A percentile compares a stretch with the other conserved stretches of the same genome.
phyloP scores from a whole-genome alignment of 2,329 filamentous ascomycete genomes.

The Fusarium goolgardi region DNA sequence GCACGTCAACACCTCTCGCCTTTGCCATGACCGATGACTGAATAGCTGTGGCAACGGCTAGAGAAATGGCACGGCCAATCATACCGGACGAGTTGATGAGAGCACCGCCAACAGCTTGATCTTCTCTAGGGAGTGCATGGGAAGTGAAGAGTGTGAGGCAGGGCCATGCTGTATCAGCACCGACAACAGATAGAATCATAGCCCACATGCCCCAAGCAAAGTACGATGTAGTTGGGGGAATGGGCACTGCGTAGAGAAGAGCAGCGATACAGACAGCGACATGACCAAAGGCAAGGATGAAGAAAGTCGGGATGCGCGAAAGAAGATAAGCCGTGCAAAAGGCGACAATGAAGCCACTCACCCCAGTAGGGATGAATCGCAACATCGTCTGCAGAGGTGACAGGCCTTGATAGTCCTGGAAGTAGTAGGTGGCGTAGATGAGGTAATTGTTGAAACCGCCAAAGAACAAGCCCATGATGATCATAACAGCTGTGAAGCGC shows the following conservation, averaged over 20 bases:
- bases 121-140: slow-evolving; percentile 68
- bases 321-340: slow-evolving; percentile 67
- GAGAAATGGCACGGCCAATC: slow-evolving; percentile 72
- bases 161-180: slow-evolving; percentile 75
- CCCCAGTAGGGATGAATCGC: slow-evolving; percentile 74
- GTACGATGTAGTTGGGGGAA: slow-evolving; percentile 69
- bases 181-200: slow-evolving; percentile 73
- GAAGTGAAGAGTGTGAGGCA: slow-evolving; percentile 74
- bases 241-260: slow-evolving; percentile 72
- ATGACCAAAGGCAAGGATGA: slow-evolving; percentile 69
- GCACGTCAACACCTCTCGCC: slow-evolving; percentile 57
- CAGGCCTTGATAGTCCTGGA: slow-evolving; percentile 73
- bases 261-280: slow-evolving; percentile 65
- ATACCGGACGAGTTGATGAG: slow-evolving; percentile 75
- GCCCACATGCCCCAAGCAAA: slow-evolving; percentile 75
- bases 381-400: slow-evolving; percentile 73
- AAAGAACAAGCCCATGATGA: slow-evolving; percentile 75
- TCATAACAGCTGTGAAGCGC: slow-evolving; percentile 71
- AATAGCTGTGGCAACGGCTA: slow-evolving; percentile 73
- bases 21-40: slow-evolving; percentile 71
- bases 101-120: slow-evolving; percentile 75
- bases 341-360: slow-evolving; percentile 68
- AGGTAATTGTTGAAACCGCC: slow-evolving; percentile 75
- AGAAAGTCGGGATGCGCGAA: slow-evolving; percentile 66
- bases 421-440: slow-evolving; percentile 76